phyloP scores from a whole-genome alignment of 805 yeast species.

The Saccharomycopsis olivae region DNA sequence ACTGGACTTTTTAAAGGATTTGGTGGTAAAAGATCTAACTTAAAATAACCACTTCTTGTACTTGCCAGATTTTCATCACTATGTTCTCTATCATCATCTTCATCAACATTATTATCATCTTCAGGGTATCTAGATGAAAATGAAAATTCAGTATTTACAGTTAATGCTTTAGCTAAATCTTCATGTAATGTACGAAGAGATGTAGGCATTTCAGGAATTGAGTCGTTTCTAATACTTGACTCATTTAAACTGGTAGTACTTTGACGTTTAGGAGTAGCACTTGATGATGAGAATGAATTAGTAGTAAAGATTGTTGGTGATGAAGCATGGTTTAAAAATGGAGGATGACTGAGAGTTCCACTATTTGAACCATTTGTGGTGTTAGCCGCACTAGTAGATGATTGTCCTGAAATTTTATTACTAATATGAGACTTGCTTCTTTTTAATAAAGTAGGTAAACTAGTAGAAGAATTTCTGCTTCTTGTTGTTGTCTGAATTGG shows the following conservation, averaged over 20 bases:
- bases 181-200: constrained; percentile 1
- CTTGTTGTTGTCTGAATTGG: constrained; percentile 9
- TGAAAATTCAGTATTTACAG: not conserved
- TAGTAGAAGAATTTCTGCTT: constrained; percentile 17
- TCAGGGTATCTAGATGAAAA: too few species aligned
- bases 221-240: not conserved
- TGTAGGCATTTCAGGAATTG: not conserved
- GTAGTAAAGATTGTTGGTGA: not conserved
- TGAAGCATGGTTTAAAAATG: not conserved
- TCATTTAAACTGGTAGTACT: not conserved
- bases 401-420: too few species aligned
- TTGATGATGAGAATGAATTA: not conserved
- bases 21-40: constrained; percentile 17
- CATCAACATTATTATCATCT: too few species aligned
- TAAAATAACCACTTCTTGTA: not conserved
- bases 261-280: not conserved
- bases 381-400: too few species aligned
- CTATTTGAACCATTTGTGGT: not conserved
- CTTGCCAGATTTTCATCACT: not conserved
- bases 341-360: not conserved
- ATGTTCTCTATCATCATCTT: not conserved
- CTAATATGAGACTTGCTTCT: constrained; percentile 10
- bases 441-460: constrained; percentile 14
- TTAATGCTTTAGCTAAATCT: constrained; percentile 4
- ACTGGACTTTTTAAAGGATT: constrained; percentile 15